Base-by-base conservation (phyloP, 1,139 yeast genomes). In the Yamadazyma atlantica region DNA sequence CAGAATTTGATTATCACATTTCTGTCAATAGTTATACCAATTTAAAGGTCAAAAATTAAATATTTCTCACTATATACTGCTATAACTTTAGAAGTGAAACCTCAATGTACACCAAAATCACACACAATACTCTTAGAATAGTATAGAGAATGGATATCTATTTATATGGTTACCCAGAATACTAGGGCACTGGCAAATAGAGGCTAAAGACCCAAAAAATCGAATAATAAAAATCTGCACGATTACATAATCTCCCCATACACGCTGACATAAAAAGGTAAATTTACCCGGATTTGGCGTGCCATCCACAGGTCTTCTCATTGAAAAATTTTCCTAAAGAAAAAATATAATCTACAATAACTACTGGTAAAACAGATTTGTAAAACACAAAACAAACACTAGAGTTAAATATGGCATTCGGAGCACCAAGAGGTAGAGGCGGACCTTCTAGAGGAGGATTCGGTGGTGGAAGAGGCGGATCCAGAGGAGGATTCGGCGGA, bases 391-490 rank as follows among this genome's bases (percentile, higher is more conserved):
- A 15, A 35, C 18, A 22, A 32, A 31, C 21, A 33, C 30, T 19
- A 34, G 33, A 35, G 22, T 30, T 32, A 42, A 53, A 34, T 48
- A 54, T 55, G 58, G 58, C 57, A 42, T 55, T 55, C 42, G 74
- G 77, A 49, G 57, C 55, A 41, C 52, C 62, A 49, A 73, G 79
- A 33, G 76, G 78, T 49, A 35, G 79, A 44, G 78, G 78, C 79
- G 49, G 78, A 60, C 76, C 28, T 40, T 25, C 42, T 27, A 39
- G 42, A 41, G 43, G 79, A 47, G 58, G 51, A 33, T 45, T 80
- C 45, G 80, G 81, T 48, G 80, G 81, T 38, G 56, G 67, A 45
- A 55, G 80, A 49, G 81, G 82, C 48, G 78, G 71, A 36, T 47
- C 42, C 34, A 48, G 55, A n/a, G 77, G 79, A 47, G 78, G 79